phyloP scores from a whole-genome alignment of 306 rosid genomes.

The Acacia crassicarpa region DNA sequence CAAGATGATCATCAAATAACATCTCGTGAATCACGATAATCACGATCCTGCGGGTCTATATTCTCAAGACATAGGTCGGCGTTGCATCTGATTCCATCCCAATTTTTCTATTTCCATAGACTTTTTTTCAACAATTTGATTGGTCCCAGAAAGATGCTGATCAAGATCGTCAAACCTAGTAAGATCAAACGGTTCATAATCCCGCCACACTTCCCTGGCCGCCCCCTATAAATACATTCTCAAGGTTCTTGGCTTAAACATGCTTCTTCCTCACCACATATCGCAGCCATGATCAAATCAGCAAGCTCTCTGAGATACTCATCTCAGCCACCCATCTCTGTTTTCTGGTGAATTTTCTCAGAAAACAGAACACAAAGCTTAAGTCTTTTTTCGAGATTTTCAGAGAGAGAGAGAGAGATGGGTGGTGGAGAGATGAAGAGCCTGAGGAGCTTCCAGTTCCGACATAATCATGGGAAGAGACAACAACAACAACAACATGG shows the following conservation, averaged over 20 bases:
- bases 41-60: not conserved
- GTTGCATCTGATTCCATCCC: constrained; percentile 15
- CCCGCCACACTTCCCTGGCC: not conserved
- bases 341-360: constrained; percentile 27
- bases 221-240: not conserved
- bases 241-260: not conserved
- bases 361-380: not conserved
- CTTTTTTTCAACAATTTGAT: not conserved
- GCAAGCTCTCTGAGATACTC: constrained; percentile 32
- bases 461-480: constrained; percentile 29
- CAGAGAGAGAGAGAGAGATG: constrained; percentile 22
- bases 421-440: constrained; percentile 44
- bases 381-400: not conserved
- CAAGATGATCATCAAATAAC: not conserved
- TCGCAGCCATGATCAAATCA: constrained; percentile 24
- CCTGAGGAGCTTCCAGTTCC: constrained; percentile 23
- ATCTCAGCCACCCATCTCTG: not conserved
- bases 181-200: not conserved
- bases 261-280: not conserved
- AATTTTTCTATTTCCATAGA: no score
- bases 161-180: not conserved
- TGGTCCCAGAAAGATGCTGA: not conserved
- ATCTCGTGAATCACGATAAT: not conserved
- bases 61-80: not conserved
- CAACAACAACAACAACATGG: constrained; percentile 29